Evolutionary conservation across 1,284 basidiomycete species (phyloP).

Genomic region (Boletellus dicymbophilus): DNA sequence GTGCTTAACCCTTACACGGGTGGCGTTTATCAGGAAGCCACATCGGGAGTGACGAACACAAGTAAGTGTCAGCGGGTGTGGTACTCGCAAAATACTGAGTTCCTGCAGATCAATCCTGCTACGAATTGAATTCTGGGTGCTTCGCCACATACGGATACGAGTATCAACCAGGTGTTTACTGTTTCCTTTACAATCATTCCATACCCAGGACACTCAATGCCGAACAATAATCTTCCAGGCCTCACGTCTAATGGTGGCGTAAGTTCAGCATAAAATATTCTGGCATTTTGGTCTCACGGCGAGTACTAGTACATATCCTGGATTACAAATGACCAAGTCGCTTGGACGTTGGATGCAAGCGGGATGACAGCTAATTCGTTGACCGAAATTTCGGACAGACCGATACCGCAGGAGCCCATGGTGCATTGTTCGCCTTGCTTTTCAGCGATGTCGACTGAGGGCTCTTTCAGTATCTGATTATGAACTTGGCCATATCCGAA

Average conservation of each 20-base stretch:
- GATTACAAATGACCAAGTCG: slow-evolving; percentile 63
- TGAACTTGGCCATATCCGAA: slow-evolving; percentile 80
- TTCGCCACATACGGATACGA: slow-evolving; percentile 57
- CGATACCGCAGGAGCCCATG: slow-evolving; percentile 86
- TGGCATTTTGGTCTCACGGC: slow-evolving; percentile 2
- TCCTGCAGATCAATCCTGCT: slow-evolving; percentile 31
- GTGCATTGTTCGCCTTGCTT: slow-evolving; percentile 35
- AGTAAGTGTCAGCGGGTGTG: slow-evolving; percentile 19
- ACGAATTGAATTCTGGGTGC: slow-evolving; percentile 35
- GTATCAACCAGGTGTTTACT: slow-evolving; percentile 44
- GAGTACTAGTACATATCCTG: slow-evolving; percentile 73
- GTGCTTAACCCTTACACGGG: slow-evolving; percentile 46
- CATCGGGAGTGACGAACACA: slow-evolving; percentile 51
- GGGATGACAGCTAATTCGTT: slow-evolving; percentile 70
- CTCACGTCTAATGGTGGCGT: slow-evolving; percentile 24
- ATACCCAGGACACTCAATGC: slow-evolving; percentile 8
- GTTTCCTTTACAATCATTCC: slow-evolving; percentile 10
- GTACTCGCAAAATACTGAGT: slow-evolving; percentile 3
- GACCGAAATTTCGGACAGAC: slow-evolving; percentile 72
- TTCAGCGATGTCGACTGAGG: slow-evolving; percentile 2
- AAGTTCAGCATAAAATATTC: slow-evolving; percentile 31
- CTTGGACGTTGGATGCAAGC: slow-evolving; percentile 77
- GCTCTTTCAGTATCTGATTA: slow-evolving; percentile 64
- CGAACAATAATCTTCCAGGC: slow-evolving; percentile 27
- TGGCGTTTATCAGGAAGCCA: slow-evolving; percentile 63